Evolutionary conservation across 306 rosid genomes (phyloP).

Genomic region (Acacia acuminata): DNA sequence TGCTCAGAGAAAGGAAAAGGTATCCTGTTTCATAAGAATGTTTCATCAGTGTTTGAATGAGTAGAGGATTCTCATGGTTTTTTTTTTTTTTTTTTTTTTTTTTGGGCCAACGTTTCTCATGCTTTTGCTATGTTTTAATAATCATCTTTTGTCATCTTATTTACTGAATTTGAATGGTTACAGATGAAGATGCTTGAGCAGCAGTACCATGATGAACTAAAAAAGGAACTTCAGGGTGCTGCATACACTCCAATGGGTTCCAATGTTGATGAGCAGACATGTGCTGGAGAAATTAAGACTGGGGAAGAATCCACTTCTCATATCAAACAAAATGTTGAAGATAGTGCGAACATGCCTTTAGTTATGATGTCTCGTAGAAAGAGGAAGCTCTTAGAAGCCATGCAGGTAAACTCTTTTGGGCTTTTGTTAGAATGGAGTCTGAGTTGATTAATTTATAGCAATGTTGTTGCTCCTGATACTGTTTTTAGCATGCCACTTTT

Average conservation of each 20-base stretch:
- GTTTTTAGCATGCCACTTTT: neutral
- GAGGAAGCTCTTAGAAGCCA: conserved; percentile 65
- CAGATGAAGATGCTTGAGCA: conserved; percentile 72
- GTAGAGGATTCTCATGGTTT: neutral
- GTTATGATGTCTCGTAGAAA: conserved; percentile 56
- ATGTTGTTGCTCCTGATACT: no score
- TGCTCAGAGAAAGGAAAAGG: conserved; percentile 74
- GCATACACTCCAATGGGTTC: conserved; percentile 41
- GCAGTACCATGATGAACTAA: conserved; percentile 80
- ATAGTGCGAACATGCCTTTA: conserved; percentile 39
- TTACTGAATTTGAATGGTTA: conserved; percentile 34
- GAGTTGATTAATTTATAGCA: neutral
- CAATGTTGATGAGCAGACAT: conserved; percentile 36
- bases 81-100: neutral
- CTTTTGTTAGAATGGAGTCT: neutral
- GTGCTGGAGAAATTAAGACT: conserved; percentile 38
- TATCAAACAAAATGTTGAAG: conserved; percentile 40
- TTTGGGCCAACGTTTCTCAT: no score
- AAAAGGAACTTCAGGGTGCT: conserved; percentile 66
- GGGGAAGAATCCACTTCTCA: conserved; percentile 48
- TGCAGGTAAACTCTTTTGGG: conserved; percentile 49
- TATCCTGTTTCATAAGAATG: conserved; percentile 14
- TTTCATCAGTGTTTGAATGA: neutral
- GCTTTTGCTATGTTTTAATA: neutral
- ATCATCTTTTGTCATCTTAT: neutral